Conservation (phyloP, 106 monocot species). For the Agapanthus africanus region DNA sequence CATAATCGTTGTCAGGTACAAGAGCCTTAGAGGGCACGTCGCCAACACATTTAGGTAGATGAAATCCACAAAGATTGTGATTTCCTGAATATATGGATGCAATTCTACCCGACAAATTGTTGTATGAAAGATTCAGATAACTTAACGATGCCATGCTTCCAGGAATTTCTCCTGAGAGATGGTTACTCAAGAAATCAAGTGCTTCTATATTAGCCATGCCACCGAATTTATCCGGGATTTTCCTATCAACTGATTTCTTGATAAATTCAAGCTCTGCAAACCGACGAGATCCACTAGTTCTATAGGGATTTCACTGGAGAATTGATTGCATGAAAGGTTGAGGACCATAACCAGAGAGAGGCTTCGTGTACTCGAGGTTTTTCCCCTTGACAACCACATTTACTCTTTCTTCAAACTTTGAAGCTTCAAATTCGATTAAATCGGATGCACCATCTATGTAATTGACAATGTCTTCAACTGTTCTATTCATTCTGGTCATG, state of each 20-base stretch:
- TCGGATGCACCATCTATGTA: neutral
- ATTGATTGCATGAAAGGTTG: constrained; percentile 1
- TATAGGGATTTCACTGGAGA: constrained; percentile 6
- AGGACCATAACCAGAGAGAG: neutral
- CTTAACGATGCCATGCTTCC: neutral
- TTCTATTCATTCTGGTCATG: neutral
- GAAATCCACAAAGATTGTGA: constrained; percentile 1
- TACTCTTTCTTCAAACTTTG: neutral
- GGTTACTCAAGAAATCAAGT: constrained; percentile 5
- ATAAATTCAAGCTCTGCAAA: constrained; percentile 7
- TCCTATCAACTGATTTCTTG: constrained; percentile 13
- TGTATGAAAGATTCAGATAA: constrained; percentile 14
- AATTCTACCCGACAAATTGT: constrained; percentile 20
- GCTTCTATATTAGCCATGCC: neutral
- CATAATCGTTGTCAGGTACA: neutral
- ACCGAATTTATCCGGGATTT: constrained; percentile 12
- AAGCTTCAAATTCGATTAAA: neutral
- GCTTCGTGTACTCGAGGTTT: neutral
- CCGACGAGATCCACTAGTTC: constrained; percentile 3
- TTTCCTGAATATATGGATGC: neutral
- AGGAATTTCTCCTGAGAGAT: constrained; percentile 8
- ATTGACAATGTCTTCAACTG: neutral
- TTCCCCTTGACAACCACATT: neutral
- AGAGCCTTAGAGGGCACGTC: neutral
- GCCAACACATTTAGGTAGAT: neutral